These are phyloP conservation scores for Paraphysoderma sedebokerense DNA, from an alignment of 371 early-diverging fungal genomes.

Conservation along the genomic window DNA sequence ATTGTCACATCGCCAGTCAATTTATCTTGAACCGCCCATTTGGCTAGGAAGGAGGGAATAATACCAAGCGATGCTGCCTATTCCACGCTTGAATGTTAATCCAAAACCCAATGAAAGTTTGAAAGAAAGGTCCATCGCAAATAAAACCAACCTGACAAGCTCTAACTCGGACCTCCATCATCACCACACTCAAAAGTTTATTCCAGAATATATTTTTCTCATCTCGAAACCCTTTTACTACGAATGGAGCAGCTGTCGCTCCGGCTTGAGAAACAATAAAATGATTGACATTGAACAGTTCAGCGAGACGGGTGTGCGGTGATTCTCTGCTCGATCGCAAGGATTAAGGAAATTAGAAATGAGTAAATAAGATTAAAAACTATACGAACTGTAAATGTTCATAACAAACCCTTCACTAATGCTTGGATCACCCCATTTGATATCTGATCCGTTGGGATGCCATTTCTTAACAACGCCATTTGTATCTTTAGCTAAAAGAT, in stretches of 20 bases:
- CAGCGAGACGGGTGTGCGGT: constrained; percentile 39
- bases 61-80: constrained; percentile 37
- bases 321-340: constrained; percentile 2
- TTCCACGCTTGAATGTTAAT: background rate
- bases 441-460: constrained; percentile 15
- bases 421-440: background rate
- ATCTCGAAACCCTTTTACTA: background rate
- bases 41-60: constrained; percentile 32
- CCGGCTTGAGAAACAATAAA: constrained; percentile 49
- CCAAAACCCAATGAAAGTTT: background rate
- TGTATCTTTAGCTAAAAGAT: constrained; percentile 46
- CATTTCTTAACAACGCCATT: constrained; percentile 41
- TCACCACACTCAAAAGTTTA: background rate
- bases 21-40: constrained; percentile 34
- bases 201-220: background rate
- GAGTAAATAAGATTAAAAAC: too few species aligned
- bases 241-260: constrained; percentile 1
- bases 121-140: background rate
- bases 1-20: constrained; percentile 50
- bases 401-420: too few species aligned
- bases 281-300: constrained; percentile 58
- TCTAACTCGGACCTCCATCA: constrained; percentile 39
- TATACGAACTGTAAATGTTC: too few species aligned
- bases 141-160: constrained; percentile 26
- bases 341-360: too few species aligned